phyloP scores from a whole-genome alignment of 495 filamentous ascomycete species.

The Aspergillus conjunctus region DNA sequence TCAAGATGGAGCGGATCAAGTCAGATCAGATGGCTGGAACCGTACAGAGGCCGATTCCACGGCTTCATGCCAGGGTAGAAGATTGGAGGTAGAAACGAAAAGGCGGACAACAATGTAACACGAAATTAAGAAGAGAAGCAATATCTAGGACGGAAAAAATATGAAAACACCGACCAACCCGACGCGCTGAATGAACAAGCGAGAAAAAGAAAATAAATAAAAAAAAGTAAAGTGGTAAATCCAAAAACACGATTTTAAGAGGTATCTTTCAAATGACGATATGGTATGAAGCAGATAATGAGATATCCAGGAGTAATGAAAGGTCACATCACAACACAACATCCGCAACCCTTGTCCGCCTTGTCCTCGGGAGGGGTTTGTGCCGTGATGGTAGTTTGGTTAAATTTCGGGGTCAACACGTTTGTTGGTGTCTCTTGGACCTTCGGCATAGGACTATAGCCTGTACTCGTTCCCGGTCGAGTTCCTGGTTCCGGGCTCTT shows the following conservation, averaged over 20 bases:
- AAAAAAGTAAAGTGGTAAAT: slow-evolving; percentile 12
- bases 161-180: slow-evolving; percentile 30
- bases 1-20: background rate
- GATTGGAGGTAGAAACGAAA: background rate
- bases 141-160: slow-evolving; percentile 25
- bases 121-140: slow-evolving; percentile 18
- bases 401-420: slow-evolving; percentile 39
- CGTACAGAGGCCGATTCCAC: background rate
- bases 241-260: slow-evolving; percentile 15
- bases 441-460: slow-evolving; percentile 59
- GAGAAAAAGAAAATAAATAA: slow-evolving; percentile 21
- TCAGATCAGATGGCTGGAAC: background rate
- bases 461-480: slow-evolving; percentile 43
- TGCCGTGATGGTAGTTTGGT: slow-evolving; percentile 43
- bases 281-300: slow-evolving; percentile 16
- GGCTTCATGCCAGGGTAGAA: background rate
- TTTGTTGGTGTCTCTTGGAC: slow-evolving; percentile 46
- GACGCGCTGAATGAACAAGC: slow-evolving; percentile 37
- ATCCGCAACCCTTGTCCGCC: slow-evolving; percentile 51
- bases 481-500: slow-evolving; percentile 38
- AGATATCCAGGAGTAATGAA: slow-evolving; percentile 2
- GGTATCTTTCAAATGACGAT: slow-evolving; percentile 16
- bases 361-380: slow-evolving; percentile 36
- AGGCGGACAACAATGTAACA: background rate
- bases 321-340: slow-evolving; percentile 56